A percentile compares a stretch with the other conserved stretches of the same genome.
phyloP scores from a whole-genome alignment of 352 stramenopile species.

The Phytophthora quininea region DNA sequence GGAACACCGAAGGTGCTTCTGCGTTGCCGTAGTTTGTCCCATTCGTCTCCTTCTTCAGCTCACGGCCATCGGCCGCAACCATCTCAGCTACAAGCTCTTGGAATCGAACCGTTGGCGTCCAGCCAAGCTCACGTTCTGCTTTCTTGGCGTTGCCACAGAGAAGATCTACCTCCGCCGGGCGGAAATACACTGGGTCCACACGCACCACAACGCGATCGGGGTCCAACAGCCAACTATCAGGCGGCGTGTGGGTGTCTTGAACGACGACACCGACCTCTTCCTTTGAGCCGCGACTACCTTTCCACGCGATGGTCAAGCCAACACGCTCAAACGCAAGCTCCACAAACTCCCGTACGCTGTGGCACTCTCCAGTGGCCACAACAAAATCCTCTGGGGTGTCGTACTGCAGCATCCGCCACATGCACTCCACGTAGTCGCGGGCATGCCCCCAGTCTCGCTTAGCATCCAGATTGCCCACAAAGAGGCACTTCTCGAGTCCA shows the following conservation, averaged over 20 bases:
- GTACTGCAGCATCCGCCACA: conserved; percentile 99
- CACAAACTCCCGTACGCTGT: conserved; percentile 98
- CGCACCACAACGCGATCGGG: conserved; percentile 91
- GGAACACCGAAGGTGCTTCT: conserved; percentile 7
- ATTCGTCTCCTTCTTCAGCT: conserved; percentile 26
- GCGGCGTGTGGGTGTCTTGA: conserved; percentile 16
- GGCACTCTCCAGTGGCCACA: conserved; percentile 95
- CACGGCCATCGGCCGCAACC: conserved; percentile 86
- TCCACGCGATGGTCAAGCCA: conserved; percentile 92
- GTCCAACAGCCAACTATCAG: conserved; percentile 41
- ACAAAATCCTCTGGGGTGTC: conserved; percentile 78
- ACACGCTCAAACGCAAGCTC: conserved; percentile 95
- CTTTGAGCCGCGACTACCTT: conserved; percentile 85
- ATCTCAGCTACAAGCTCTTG: conserved; percentile 96
- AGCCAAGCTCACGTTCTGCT: conserved; percentile 91
- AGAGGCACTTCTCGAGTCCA: conserved; percentile 94
- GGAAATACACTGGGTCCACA: conserved; percentile 98
- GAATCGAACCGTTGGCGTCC: conserved; percentile 93
- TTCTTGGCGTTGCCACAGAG: conserved; percentile 96
- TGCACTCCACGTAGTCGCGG: conserved; percentile 98
- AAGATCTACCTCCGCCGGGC: conserved; percentile 98
- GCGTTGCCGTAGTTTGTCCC: conserved; percentile 12
- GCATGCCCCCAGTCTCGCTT: conserved; percentile 99
- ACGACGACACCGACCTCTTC: conserved; percentile 95
- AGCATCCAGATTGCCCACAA: conserved; percentile 97